phyloP scores from a whole-genome alignment of 1,284 basidiomycete species.

The Apiotrichum mycotoxinovorans region DNA sequence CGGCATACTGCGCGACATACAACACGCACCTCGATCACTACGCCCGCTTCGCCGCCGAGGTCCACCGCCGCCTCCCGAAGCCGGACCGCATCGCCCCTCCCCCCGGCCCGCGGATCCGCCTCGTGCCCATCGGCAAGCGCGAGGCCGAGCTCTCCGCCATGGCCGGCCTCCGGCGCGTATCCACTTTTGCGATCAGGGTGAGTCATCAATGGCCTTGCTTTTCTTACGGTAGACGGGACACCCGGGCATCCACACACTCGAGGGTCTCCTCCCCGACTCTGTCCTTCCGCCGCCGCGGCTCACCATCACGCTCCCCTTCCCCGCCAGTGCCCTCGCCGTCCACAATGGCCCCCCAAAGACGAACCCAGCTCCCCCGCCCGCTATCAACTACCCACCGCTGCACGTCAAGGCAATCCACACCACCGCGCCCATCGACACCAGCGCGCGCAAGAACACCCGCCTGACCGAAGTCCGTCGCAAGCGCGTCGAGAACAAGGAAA shows the following conservation, averaged over 20 bases:
- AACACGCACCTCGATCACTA: slow-evolving; percentile 42
- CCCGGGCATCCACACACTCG: slow-evolving; percentile 25
- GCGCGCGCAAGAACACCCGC: slow-evolving; percentile 63
- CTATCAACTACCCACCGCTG: slow-evolving; percentile 57
- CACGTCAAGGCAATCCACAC: slow-evolving; percentile 83
- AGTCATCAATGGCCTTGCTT: slow-evolving; percentile 22
- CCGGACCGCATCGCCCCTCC: not conserved
- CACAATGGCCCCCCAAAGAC: too few species aligned
- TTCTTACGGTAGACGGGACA: slow-evolving; percentile 24
- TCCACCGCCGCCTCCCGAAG: not conserved
- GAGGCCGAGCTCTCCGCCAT: slow-evolving; percentile 63
- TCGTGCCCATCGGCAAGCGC: slow-evolving; percentile 69
- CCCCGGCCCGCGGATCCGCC: slow-evolving; percentile 47
- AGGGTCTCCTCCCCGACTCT: slow-evolving; percentile 32
- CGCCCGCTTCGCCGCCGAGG: slow-evolving; percentile 25
- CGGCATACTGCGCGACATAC: slow-evolving; percentile 42
- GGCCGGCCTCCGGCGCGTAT: slow-evolving; percentile 65
- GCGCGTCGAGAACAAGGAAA: slow-evolving; percentile 51
- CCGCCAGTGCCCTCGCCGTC: slow-evolving; percentile 35
- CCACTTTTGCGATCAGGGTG: slow-evolving; percentile 64
- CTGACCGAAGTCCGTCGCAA: slow-evolving; percentile 58
- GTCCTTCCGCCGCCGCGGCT: slow-evolving; percentile 38
- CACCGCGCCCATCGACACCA: slow-evolving; percentile 72
- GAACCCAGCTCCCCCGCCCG: not conserved
- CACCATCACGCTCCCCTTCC: slow-evolving; percentile 48